Evolutionary conservation across 139 green algal species (phyloP).

Genomic region (Closterium sp.): DNA sequence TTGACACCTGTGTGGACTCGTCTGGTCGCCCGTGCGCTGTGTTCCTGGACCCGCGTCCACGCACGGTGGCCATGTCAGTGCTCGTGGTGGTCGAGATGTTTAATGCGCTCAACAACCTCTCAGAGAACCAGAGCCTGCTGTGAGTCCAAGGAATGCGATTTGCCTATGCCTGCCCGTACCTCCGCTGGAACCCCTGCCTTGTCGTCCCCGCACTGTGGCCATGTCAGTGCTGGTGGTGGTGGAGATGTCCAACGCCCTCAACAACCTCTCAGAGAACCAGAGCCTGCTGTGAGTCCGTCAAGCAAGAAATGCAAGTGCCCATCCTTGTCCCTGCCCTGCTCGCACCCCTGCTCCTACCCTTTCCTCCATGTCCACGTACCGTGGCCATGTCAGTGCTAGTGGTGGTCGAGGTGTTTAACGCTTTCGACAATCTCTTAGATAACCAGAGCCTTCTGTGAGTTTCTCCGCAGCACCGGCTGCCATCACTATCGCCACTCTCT

Average conservation of each 20-base stretch:
- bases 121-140: constrained; percentile 55
- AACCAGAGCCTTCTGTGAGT: constrained; percentile 32
- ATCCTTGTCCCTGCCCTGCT: no score
- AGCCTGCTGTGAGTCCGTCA: constrained; percentile 42
- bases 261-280: constrained; percentile 56
- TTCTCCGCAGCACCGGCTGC: no score
- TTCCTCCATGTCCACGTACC: no score
- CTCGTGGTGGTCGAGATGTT: constrained; percentile 63
- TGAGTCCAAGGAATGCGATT: not conserved
- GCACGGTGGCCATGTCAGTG: constrained; percentile 82
- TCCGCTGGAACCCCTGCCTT: no score
- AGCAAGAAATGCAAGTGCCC: not conserved
- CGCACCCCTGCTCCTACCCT: no score
- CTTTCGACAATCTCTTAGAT: no score
- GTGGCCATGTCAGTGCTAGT: no score
- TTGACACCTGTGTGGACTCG: constrained; percentile 49
- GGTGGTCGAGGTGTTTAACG: no score
- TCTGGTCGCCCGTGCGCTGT: constrained; percentile 56
- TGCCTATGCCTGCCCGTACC: not conserved
- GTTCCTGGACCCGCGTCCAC: not conserved
- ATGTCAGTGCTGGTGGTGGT: constrained; percentile 72
- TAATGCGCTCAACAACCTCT: constrained; percentile 61
- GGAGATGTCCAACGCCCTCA: constrained; percentile 65
- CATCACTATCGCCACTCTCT: no score
- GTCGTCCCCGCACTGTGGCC: constrained; percentile 72